Conservation (phyloP, 495 filamentous ascomycete species). For the Neurospora africana region DNA sequence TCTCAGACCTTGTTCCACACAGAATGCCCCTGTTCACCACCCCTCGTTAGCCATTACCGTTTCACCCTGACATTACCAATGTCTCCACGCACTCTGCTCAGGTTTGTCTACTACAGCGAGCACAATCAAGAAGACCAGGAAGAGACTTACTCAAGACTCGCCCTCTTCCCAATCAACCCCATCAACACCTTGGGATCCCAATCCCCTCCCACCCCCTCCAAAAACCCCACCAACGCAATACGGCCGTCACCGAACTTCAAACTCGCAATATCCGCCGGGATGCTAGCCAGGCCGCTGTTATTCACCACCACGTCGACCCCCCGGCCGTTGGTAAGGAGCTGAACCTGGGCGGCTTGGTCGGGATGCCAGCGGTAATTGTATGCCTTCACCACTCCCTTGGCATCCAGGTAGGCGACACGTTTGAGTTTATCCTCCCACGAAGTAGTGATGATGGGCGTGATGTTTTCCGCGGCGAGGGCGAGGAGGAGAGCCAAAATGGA, state of each 20-base stretch:
- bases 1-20: not conserved
- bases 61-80: too few species aligned
- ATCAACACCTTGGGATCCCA: not conserved
- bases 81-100: too few species aligned
- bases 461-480: conserved; percentile 11
- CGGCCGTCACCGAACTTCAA: not conserved
- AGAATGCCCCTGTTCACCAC: not conserved
- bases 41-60: too few species aligned
- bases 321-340: too few species aligned
- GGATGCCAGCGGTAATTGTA: conserved; percentile 20
- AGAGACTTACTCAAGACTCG: not conserved
- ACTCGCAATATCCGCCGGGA: conserved; percentile 4
- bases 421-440: too few species aligned
- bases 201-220: not conserved
- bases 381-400: not conserved
- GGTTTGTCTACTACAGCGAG: too few species aligned
- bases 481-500: conserved; percentile 13
- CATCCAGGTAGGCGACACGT: not conserved
- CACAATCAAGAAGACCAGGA: too few species aligned
- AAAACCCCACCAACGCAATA: not conserved
- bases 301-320: conserved; percentile 20
- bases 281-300: conserved; percentile 6
- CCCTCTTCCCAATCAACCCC: not conserved
- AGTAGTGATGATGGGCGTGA: conserved; percentile 27
- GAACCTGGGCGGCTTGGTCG: too few species aligned